Base-by-base conservation (phyloP, 495 filamentous ascomycete genomes). In the Penicillium turbatum region DNA sequence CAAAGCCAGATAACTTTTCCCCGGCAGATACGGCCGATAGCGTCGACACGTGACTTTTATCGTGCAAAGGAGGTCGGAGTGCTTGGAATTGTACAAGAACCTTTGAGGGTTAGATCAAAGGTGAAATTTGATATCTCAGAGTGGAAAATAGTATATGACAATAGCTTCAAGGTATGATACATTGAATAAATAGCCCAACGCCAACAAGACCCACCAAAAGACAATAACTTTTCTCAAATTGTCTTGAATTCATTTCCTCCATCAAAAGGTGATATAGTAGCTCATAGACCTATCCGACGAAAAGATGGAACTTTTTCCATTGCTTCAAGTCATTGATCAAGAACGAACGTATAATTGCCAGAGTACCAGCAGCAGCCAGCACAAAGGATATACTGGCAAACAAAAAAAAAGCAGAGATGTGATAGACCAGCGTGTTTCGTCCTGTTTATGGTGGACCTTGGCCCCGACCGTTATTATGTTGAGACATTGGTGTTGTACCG, bases 401-500 rank as follows among this genome's bases (percentile, higher is more conserved):
- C n/a, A n/a, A n/a, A n/a, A 47, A 48, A 21, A 16, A 10, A 6
- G 13, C 5, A 43, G 30, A 38, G 17, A 46, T n/a, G n/a, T n/a
- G n/a, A n/a, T n/a, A n/a, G n/a, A n/a, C n/a, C n/a, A n/a, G n/a
- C n/a, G n/a, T n/a, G n/a, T n/a, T 24, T 39, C 15, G 43, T 21
- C n/a, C 31, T 8, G 8, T 21, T 39, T 19, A 16, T 40, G 39
- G 30, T 21, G 37, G 7, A n/a, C 55, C 53, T 48, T 57, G 53
- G 31, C 48, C 47, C 17, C 54, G 53, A 8, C 54, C 35, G 34
- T 54, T 52, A n/a, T 38, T 57, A 30, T 48, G 35, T 30, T 36
- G 47, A 13, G 60, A 51, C 43, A 60, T 62, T 9, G 59, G 54
- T 12, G 54, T 50, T 27, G 15, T 30, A 17, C 36, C 35, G 27